Base-by-base conservation (phyloP, 2,329 filamentous ascomycete species). In the Aspergillus candidus region DNA sequence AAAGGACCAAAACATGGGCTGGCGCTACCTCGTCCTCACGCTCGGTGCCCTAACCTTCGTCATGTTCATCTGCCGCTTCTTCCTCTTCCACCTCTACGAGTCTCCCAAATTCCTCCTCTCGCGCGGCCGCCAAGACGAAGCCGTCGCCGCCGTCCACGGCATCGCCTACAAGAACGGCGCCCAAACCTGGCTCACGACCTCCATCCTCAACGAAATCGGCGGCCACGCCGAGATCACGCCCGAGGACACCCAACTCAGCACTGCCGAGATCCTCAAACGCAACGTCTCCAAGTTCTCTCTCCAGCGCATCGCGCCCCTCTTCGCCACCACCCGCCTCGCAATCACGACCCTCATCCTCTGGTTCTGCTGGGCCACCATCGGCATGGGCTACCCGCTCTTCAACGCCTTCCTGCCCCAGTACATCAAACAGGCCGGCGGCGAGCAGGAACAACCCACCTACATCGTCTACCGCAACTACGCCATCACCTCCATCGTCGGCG, bases 341-440 rank as follows among this genome's bases (percentile, higher is more conserved):
- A 44, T 72, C 7, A 73, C 71, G 10, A 79, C 75, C 22, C 47
- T 65, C 11, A 59, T 78, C 1, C 62, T 91, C 38, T 89, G 85
- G 85, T 86, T 89, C 65, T 82, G 81, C 61, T 94, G 88, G 88
- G 76, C 82, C 0, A 83, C 80, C 11, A 90, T 94, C 53, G 88
- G 88, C 47, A 85, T 94, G 80, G 87, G 83, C 3, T 94, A 91
- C 59, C 88, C 87, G 1, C 77, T 94, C 2, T 94, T 91, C 76
- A 93, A 93, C 65, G 84, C 86, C 41, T 94, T 94, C 68, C 75
- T 94, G n/a, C 88, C 88, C 0, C 86, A 93, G 54, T 93, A 93
- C 59, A 79, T 94, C 47, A 78, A 82, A 17, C 77, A 80, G 44
- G 76, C 79, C 18, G 71, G 70, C 10, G 58, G 55, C 6, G 51